A percentile compares a stretch with the other conserved stretches of the same genome.
Conservation (phyloP, 176 grass and related monocot genomes). For the Phyllostachys edulis region DNA sequence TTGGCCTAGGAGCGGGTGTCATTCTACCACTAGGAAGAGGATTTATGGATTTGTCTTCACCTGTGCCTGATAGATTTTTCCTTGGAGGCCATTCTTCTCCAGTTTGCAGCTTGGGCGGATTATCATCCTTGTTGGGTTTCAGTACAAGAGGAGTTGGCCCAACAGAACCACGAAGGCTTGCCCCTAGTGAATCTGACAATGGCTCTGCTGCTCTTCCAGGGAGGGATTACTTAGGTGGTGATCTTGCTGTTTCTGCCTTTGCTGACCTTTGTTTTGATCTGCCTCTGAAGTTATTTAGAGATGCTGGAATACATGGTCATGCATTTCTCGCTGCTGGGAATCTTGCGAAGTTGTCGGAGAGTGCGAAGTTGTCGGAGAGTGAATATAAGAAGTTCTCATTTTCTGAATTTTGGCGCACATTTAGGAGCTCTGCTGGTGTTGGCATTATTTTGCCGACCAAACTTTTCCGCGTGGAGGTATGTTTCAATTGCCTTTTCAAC, state of each 20-base stretch:
- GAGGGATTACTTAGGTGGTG: conserved; percentile 70
- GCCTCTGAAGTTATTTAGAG: conserved; percentile 69
- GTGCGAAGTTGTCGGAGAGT: conserved; percentile 50
- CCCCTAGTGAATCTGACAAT: conserved; percentile 39
- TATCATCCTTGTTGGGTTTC: conserved; percentile 74
- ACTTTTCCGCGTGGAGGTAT: conserved; percentile 86
- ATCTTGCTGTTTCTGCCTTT: conserved; percentile 82
- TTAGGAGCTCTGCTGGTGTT: conserved; percentile 76
- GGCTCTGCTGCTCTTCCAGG: conserved; percentile 24
- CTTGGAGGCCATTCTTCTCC: conserved; percentile 80
- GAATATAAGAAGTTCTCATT: conserved; percentile 69
- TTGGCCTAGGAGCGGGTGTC: conserved; percentile 75
- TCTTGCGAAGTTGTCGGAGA: conserved; percentile 57
- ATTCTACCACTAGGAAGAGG: conserved; percentile 68
- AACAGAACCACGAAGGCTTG: conserved; percentile 56
- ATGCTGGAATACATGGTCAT: conserved; percentile 83
- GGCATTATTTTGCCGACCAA: conserved; percentile 88
- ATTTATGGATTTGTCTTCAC: conserved; percentile 58
- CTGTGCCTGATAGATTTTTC: conserved; percentile 75
- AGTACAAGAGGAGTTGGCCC: conserved; percentile 77
- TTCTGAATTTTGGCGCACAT: conserved; percentile 46
- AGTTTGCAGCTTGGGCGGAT: conserved; percentile 63
- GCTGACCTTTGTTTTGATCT: conserved; percentile 91
- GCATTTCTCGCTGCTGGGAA: conserved; percentile 72
- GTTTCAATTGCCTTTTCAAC: not conserved